These are phyloP conservation scores for Sergeia podlipaevii DNA, from an alignment of 208 protist species.

Conservation along the genomic window DNA sequence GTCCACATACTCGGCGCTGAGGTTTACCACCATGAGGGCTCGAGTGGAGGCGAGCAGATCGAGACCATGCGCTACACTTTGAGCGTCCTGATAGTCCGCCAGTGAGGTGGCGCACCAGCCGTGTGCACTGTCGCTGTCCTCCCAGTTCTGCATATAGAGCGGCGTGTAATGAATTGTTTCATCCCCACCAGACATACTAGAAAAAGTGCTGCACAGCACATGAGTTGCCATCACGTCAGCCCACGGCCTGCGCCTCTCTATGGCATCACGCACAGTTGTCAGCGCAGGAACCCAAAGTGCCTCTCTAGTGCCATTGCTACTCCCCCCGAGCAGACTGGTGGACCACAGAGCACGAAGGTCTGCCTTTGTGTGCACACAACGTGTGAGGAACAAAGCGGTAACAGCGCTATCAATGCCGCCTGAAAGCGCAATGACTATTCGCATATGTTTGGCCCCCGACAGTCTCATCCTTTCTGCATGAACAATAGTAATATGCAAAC, in stretches of 20 bases:
- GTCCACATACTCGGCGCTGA: slow-evolving; percentile 41
- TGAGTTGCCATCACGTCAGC: slow-evolving; percentile 11
- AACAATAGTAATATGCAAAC: too few species aligned
- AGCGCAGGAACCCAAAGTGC: too few species aligned
- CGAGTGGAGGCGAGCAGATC: slow-evolving; percentile 20
- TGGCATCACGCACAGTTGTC: slow-evolving; percentile 12
- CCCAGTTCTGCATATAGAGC: slow-evolving; percentile 71
- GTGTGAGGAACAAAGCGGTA: slow-evolving; percentile 44
- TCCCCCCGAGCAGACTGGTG: background rate
- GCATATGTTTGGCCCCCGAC: slow-evolving; percentile 7
- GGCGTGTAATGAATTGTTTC: too few species aligned
- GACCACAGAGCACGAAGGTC: slow-evolving; percentile 51
- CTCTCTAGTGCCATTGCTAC: too few species aligned
- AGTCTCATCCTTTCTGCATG: too few species aligned
- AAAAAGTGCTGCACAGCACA: background rate
- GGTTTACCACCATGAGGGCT: slow-evolving; percentile 34
- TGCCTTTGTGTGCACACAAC: slow-evolving; percentile 37
- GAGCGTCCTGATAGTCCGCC: slow-evolving; percentile 65
- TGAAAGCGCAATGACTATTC: slow-evolving; percentile 66
- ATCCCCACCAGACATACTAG: too few species aligned
- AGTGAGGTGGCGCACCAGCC: slow-evolving; percentile 49
- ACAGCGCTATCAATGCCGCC: slow-evolving; percentile 84
- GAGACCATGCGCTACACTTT: slow-evolving; percentile 36
- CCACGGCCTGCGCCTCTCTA: slow-evolving; percentile 19
- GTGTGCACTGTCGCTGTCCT: slow-evolving; percentile 27